A percentile compares a stretch with the other conserved stretches of the same genome.
Evolutionary conservation across 805 yeast genomes (phyloP).

Genomic region (Candida insectalens): DNA sequence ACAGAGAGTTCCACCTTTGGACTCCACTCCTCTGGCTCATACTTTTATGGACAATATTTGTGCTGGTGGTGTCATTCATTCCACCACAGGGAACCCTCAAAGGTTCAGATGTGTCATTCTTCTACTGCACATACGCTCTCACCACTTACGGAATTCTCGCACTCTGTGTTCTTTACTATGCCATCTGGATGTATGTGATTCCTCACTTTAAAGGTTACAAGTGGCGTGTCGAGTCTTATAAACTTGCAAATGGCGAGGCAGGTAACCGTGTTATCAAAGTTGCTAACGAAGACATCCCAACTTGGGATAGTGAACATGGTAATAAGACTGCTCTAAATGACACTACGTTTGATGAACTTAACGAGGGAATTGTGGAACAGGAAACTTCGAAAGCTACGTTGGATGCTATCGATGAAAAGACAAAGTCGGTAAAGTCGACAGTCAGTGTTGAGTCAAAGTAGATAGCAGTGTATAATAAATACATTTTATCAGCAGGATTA

Average conservation of each 20-base stretch:
- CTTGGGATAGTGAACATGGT: constrained; percentile 22
- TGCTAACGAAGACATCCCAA: constrained; percentile 19
- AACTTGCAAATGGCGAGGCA: constrained; percentile 27
- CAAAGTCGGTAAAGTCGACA: no score
- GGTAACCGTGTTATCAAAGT: constrained; percentile 32
- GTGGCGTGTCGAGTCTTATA: constrained; percentile 23
- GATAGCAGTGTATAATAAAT: no score
- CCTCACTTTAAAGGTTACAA: constrained; percentile 25
- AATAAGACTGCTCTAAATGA: no score
- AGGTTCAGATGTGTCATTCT: constrained; percentile 33
- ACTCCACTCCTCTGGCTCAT: constrained; percentile 25
- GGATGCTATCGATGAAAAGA: no score
- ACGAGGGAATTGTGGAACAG: no score
- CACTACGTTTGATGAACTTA: no score
- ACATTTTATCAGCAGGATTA: no score
- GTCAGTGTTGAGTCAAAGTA: no score
- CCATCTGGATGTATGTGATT: constrained; percentile 26
- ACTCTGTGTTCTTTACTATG: constrained; percentile 26
- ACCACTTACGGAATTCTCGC: constrained; percentile 26
- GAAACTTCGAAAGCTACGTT: no score
- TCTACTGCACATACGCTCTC: constrained; percentile 33
- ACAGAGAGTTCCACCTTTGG: constrained; percentile 25
- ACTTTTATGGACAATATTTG: constrained; percentile 26
- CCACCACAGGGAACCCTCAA: constrained; percentile 31
- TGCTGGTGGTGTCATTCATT: constrained; percentile 32